A percentile compares a stretch with the other conserved stretches of the same genome.
Evolutionary conservation across 2,329 filamentous ascomycete genomes (phyloP).

Genomic region (Monosporascus sp.): DNA sequence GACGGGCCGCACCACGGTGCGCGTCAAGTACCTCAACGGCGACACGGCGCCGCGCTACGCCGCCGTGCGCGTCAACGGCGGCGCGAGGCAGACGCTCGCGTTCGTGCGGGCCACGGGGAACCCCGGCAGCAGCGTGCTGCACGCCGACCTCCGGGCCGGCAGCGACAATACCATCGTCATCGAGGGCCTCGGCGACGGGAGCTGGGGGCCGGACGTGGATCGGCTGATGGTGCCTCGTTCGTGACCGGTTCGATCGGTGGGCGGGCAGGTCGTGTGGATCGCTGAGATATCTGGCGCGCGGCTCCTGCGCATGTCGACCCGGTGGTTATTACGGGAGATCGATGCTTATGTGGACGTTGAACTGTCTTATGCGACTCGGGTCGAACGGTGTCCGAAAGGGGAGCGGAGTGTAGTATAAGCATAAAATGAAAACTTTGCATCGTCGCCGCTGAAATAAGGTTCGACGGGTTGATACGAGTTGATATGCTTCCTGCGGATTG

Average conservation of each 20-base stretch:
- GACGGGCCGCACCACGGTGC: conserved; percentile 43
- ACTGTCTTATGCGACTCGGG: no score
- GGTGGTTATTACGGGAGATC: no score
- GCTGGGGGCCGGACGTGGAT: conserved; percentile 49
- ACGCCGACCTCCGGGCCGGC: conserved; percentile 42
- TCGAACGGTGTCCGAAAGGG: no score
- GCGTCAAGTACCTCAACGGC: conserved; percentile 51
- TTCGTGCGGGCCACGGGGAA: conserved; percentile 46
- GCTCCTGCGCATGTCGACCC: no score
- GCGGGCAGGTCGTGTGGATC: no score
- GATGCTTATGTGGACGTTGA: no score
- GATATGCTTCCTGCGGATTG: no score
- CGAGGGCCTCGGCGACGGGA: conserved; percentile 28
- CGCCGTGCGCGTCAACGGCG: conserved; percentile 51
- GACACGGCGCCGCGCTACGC: conserved; percentile 48
- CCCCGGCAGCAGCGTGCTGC: conserved; percentile 40
- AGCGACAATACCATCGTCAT: conserved; percentile 43
- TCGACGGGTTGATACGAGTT: no score
- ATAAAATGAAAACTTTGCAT: no score
- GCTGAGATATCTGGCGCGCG: no score
- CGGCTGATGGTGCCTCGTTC: conserved; percentile 42
- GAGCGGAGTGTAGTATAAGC: no score
- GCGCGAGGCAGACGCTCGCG: conserved; percentile 39
- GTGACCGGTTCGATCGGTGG: neutral
- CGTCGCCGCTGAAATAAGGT: accelerated